phyloP scores from a whole-genome alignment of 2,329 filamentous ascomycete species.

The Penicillium paneum region DNA sequence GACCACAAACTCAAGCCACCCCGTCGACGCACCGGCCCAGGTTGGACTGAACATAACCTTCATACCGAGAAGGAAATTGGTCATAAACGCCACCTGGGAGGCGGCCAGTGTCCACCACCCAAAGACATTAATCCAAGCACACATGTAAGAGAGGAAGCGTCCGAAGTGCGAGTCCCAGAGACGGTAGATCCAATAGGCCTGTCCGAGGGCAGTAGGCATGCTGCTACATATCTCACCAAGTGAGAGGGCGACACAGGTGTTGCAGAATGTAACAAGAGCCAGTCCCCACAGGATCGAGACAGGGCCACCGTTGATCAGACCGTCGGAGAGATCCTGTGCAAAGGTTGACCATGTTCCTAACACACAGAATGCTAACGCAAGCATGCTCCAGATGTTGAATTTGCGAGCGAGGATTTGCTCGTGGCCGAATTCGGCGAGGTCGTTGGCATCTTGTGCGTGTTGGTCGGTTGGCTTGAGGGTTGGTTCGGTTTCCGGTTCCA shows the following conservation, averaged over 20 bases:
- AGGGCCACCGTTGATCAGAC: slow-evolving; percentile 53
- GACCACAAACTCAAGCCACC: slow-evolving; percentile 55
- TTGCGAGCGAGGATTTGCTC: slow-evolving; percentile 44
- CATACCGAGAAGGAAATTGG: slow-evolving; percentile 55
- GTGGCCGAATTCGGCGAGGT: slow-evolving; percentile 43
- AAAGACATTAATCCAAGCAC: slow-evolving; percentile 59
- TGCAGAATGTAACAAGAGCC: slow-evolving; percentile 50
- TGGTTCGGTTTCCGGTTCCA: slow-evolving; percentile 18
- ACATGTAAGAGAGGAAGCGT: slow-evolving; percentile 54
- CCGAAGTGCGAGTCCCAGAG: slow-evolving; percentile 42
- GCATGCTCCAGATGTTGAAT: slow-evolving; percentile 56
- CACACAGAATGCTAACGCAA: slow-evolving; percentile 56
- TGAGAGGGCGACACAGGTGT: slow-evolving; percentile 53
- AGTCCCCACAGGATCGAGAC: slow-evolving; percentile 56
- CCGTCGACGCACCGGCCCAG: slow-evolving; percentile 45
- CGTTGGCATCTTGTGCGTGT: slow-evolving; percentile 38
- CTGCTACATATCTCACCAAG: slow-evolving; percentile 56
- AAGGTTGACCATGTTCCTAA: slow-evolving; percentile 57
- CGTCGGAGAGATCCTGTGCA: slow-evolving; percentile 51
- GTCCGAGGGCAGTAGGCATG: slow-evolving; percentile 59
- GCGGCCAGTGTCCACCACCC: slow-evolving; percentile 58
- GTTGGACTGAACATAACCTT: slow-evolving; percentile 51
- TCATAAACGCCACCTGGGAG: slow-evolving; percentile 57
- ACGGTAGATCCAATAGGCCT: slow-evolving; percentile 55
- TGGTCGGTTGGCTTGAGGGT: slow-evolving; percentile 26